Percentiles rank a stretch among this genome's conserved stretches.
phyloP scores from a whole-genome alignment of 1,284 basidiomycete genomes.

The Inonotus hispidus region DNA sequence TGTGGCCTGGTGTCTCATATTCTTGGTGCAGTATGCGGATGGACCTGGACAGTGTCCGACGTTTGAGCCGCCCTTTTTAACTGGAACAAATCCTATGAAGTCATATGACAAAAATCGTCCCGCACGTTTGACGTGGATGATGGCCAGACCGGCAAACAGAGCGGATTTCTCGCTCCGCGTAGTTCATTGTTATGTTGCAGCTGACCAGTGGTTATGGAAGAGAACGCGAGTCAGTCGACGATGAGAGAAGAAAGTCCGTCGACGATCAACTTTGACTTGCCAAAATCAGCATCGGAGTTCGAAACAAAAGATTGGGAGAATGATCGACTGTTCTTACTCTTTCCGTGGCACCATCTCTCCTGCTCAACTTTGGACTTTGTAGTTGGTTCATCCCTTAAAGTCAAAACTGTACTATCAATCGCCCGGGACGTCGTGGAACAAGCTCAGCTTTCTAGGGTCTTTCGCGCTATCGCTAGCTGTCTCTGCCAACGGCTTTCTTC shows the following conservation, averaged over 20 bases:
- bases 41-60: neutral
- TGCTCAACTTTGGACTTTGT: too few species aligned
- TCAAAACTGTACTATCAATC: too few species aligned
- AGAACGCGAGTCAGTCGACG: too few species aligned
- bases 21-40: neutral
- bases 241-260: too few species aligned
- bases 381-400: too few species aligned
- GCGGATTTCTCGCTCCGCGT: neutral
- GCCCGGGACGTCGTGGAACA: too few species aligned
- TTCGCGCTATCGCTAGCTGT: too few species aligned
- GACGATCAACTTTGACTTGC: neutral
- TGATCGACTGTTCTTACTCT: too few species aligned
- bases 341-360: too few species aligned
- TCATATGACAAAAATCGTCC: neutral
- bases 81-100: neutral
- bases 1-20: neutral
- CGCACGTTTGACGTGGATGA: neutral
- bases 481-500: too few species aligned
- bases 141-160: neutral
- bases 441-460: too few species aligned
- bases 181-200: neutral
- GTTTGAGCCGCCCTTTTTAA: neutral
- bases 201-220: neutral
- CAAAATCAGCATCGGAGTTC: neutral
- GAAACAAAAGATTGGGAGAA: too few species aligned